Evolutionary conservation across 129 eudicot species (phyloP), one percentile per base, ranked within the genome.

Genomic region (Calendula officinalis): DNA sequence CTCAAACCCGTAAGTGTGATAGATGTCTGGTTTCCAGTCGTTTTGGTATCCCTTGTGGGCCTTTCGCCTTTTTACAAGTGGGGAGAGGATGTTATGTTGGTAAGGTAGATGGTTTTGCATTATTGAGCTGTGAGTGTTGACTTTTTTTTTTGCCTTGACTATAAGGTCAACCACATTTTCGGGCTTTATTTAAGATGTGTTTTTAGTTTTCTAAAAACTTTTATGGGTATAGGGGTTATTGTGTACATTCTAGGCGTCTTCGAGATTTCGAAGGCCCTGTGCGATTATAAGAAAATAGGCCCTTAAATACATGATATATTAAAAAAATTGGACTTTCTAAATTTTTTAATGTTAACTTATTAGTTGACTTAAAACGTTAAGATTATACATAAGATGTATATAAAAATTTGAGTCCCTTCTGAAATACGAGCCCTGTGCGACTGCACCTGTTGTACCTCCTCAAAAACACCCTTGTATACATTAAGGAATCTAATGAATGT

Each of bases 81-180:
- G 32, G 14, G 53, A 50, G 59, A 41, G 40, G 55, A 17, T 30
- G 44, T 50, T 50, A 39, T 63, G 62, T 61, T 62, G 61, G 55
- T 38, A 69, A 15, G 63, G 72, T 41, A 67, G 64, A 54, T 43
- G 64, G 64, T 56, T 68, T 70, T 47, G 52, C 69, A 32, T 9
- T 35, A 27, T 58, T 30, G 58, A 52, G 56, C 56, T 8, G 49
- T 16, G 27, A 41, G 5, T 40, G 50, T 17, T 42, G 69, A 41
- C 7, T 51, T 51, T 60, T 14, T 32, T 41, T 41, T 38, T 33
- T n/a, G 11, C 32, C 73, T 42, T 55, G 37, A 56, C 40, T 30
- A 46, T 36, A 5, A 1, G 13, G 48, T 36, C 50, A 56, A 40
- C 40, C 62, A 13, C n/a, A 12, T 42, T 69, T 45, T 51, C 46